These are phyloP conservation scores for Trichoderma harzianum DNA, from an alignment of 2,329 filamentous ascomycete species.

Conservation along the genomic window DNA sequence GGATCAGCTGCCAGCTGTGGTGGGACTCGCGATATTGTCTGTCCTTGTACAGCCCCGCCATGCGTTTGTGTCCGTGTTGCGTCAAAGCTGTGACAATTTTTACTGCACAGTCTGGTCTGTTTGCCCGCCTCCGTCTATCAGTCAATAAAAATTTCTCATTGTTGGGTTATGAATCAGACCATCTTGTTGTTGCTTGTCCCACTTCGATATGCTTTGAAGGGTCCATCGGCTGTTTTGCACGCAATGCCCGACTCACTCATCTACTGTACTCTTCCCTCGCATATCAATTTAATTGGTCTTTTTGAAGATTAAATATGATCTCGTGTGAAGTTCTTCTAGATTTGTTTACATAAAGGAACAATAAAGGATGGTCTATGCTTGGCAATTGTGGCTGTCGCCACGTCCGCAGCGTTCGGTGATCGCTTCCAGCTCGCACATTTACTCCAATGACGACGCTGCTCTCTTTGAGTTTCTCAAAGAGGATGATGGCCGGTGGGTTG, in stretches of 20 bases:
- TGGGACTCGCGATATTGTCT: neutral
- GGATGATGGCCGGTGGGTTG: conserved; percentile 2
- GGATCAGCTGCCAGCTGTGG: neutral
- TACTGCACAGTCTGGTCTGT: neutral
- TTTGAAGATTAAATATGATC: neutral
- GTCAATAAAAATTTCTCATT: neutral
- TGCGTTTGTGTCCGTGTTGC: neutral
- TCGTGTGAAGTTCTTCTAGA: neutral
- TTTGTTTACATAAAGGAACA: neutral
- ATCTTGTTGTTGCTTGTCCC: neutral
- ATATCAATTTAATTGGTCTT: rapidly evolving
- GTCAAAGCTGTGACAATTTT: neutral
- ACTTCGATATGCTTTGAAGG: neutral
- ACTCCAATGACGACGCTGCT: neutral
- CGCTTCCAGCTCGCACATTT: neutral
- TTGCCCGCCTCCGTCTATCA: neutral
- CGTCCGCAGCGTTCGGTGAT: neutral
- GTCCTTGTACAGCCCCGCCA: neutral
- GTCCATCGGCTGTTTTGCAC: neutral
- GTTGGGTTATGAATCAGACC: neutral
- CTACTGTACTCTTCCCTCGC: neutral
- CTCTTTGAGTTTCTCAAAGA: conserved; percentile 12
- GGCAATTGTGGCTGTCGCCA: conserved; percentile 11
- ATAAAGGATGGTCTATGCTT: neutral
- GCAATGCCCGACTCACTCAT: neutral